Evolutionary conservation across 371 early-diverging fungal species (phyloP), one percentile per base, ranked within the genome.

Genomic region (Saksenaea oblongispora): DNA sequence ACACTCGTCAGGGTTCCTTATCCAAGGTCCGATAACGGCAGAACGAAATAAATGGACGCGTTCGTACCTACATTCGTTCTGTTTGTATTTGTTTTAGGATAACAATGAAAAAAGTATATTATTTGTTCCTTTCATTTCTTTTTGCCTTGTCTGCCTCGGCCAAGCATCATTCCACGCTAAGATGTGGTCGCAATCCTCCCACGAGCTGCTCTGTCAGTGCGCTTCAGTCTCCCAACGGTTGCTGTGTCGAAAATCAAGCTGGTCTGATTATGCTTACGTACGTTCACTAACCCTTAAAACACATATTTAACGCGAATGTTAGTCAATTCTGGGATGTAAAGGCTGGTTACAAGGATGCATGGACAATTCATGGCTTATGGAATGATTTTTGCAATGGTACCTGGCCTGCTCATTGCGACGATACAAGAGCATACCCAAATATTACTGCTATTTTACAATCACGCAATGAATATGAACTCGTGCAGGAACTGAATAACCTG

Each of bases 161-260:
- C n/a, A 26, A 22, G 22, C 51, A 47, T 10, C 51, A 47, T n/a
- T 18, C 14, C n/a, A 8, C 58, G 36, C 36, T 17, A 11, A 26
- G 18, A 11, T 58, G 58, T 26, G 58, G 58, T 27, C 36, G 42
- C 28, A 41, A 59, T 28, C 42, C 28, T 36, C 14, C 18, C 14
- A 26, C 26, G 11, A 59, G 56, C 44, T 66, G 66, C 39, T 57
- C 62, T 10, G 17, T 34, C 1, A 28, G 17, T 17, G 66, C 66
- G 13, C 34, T 59, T 26, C 35, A 41, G n/a, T 35, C 58, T 18
- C 51, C 56, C 39, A 41, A 66, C 28, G 39, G 59, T 27, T 66
- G 66, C 31, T 66, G 66, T 53, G 66, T 66, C 31, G 66, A 66
- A 59, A 66, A 66, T 36, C 42, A 54, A 34, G 54, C 66, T 27